Evolutionary conservation across 192 early-diverging fungal genomes (phyloP).

Genomic region (Linnemannia elongata): DNA sequence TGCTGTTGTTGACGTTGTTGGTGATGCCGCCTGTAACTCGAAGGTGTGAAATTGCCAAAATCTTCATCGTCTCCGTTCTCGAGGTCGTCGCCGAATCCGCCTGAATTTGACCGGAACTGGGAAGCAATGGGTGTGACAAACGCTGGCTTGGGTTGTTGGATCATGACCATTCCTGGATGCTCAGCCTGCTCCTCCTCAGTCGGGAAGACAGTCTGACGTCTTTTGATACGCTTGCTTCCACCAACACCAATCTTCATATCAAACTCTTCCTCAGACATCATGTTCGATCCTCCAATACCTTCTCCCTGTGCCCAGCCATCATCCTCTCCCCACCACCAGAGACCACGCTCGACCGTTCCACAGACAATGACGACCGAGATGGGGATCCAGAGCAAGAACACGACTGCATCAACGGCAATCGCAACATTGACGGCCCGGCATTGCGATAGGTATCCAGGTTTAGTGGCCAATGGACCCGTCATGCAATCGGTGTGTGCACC

Average conservation of each 20-base stretch:
- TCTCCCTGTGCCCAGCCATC: conserved; percentile 46
- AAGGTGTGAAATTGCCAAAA: conserved; percentile 29
- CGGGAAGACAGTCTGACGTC: conserved; percentile 47
- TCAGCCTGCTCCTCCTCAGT: conserved; percentile 19
- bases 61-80: conserved; percentile 33
- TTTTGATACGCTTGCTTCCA: conserved; percentile 29
- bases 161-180: conserved; percentile 21
- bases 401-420: conserved; percentile 29
- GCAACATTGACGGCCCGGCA: conserved; percentile 48
- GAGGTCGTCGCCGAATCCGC: background rate
- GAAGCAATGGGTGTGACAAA: conserved; percentile 54
- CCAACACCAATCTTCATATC: conserved; percentile 52
- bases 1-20: conserved; percentile 43
- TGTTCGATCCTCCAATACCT: conserved; percentile 36
- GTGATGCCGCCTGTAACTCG: conserved; percentile 51
- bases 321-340: conserved; percentile 58
- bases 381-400: conserved; percentile 53
- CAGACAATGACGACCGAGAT: conserved; percentile 55
- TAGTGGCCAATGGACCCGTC: background rate
- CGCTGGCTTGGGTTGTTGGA: conserved; percentile 49
- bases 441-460: conserved; percentile 26
- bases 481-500: conserved; percentile 34
- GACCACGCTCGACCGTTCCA: conserved; percentile 50
- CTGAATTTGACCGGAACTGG: conserved; percentile 34
- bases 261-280: conserved; percentile 58